These are phyloP conservation scores for Leptomonas seymouri DNA, from an alignment of 208 protist genomes.

Conservation along the genomic window DNA sequence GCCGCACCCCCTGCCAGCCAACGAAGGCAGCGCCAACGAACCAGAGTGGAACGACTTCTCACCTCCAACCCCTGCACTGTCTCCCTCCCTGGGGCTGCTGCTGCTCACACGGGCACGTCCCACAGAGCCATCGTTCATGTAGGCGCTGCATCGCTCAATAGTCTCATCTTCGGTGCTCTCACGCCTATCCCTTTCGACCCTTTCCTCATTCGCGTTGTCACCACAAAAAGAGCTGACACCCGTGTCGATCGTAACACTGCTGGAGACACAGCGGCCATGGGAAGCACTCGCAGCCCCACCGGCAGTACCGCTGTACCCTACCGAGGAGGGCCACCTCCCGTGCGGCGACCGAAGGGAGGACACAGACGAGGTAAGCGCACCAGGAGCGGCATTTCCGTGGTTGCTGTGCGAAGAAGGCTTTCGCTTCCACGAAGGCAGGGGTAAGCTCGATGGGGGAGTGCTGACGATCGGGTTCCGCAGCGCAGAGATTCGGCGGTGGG, in stretches of 20 bases:
- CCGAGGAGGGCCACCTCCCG: neutral
- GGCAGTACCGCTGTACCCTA: neutral
- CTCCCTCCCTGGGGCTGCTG: neutral
- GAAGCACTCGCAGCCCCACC: neutral
- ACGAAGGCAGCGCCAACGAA: conserved; percentile 10
- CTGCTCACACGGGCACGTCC: neutral
- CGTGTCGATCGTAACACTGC: conserved; percentile 17
- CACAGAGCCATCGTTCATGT: neutral
- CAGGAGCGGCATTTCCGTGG: neutral
- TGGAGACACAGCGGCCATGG: neutral
- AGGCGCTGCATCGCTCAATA: neutral
- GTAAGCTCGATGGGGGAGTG: neutral
- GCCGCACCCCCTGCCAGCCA: conserved; percentile 7
- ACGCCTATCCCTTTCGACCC: neutral
- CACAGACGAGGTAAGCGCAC: neutral
- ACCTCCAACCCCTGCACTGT: neutral
- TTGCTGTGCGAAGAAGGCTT: neutral
- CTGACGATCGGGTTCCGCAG: neutral
- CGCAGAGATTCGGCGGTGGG: neutral
- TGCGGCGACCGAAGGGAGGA: neutral
- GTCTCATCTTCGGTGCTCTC: neutral
- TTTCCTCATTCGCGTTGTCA: neutral
- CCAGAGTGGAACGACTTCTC: neutral
- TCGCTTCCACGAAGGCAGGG: conserved; percentile 2
- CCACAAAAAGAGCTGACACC: neutral